These are phyloP conservation scores for Rhynchospora breviuscula DNA, from an alignment of 176 grass and related monocot genomes.

Conservation along the genomic window DNA sequence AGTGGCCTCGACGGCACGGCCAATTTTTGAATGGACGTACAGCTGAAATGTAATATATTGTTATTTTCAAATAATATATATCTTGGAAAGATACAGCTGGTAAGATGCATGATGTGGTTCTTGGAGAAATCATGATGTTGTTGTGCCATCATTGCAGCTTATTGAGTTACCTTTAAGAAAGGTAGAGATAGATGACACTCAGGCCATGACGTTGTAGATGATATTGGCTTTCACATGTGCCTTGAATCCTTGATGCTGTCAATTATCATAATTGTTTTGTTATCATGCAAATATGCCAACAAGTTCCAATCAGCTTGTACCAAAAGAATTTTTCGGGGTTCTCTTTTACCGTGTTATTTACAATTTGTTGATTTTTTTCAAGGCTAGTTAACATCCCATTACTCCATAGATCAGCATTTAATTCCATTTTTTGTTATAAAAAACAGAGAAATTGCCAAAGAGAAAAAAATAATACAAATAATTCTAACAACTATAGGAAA, in stretches of 20 bases:
- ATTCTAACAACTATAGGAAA: too few species aligned
- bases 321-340: not conserved
- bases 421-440: too few species aligned
- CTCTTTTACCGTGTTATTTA: not conserved
- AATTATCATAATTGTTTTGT: not conserved
- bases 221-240: not conserved
- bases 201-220: not conserved
- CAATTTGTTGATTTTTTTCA: not conserved
- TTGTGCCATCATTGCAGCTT: not conserved
- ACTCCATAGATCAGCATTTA: too few species aligned
- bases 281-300: not conserved
- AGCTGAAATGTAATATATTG: slow-evolving; percentile 37
- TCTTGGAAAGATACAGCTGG: not conserved
- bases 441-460: too few species aligned
- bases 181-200: not conserved
- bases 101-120: not conserved
- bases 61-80: not conserved
- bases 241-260: not conserved
- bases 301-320: not conserved
- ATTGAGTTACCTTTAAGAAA: not conserved
- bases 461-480: too few species aligned
- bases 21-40: slow-evolving; percentile 12
- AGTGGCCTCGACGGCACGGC: slow-evolving; percentile 2
- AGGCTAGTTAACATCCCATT: too few species aligned
- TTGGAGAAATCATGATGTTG: not conserved